Evolutionary conservation across 768 basidiomycete species (phyloP).

Genomic region (Mycena floridula): DNA sequence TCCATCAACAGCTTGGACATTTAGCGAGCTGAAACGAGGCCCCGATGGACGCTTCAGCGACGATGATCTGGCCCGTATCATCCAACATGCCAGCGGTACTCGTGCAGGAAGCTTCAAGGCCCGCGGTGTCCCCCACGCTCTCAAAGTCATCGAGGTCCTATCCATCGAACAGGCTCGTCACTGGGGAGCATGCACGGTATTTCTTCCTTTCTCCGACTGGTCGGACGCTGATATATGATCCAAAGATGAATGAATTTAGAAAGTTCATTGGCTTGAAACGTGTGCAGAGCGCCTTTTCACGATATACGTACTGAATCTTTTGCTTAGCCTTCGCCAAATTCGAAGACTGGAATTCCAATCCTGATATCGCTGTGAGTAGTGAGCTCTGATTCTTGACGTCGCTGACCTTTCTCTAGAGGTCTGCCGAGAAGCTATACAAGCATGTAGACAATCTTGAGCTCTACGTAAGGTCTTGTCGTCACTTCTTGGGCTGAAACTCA

Average conservation of each 20-base stretch:
- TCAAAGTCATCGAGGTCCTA: conserved; percentile 50
- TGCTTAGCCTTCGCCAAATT: conserved; percentile 34
- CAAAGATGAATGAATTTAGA: conserved; percentile 48
- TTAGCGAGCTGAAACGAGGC: conserved; percentile 39
- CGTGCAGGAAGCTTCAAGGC: conserved; percentile 43
- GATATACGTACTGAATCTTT: neutral
- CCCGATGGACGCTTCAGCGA: conserved; percentile 45
- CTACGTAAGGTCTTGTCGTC: conserved; percentile 14
- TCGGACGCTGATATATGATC: neutral
- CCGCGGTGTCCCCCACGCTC: conserved; percentile 37
- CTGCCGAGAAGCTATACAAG: conserved; percentile 26
- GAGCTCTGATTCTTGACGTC: conserved; percentile 6
- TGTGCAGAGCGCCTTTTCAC: conserved; percentile 11
- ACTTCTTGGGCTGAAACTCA: neutral
- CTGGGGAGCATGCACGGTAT: conserved; percentile 47
- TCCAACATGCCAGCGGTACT: conserved; percentile 38
- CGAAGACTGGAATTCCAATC: conserved; percentile 50
- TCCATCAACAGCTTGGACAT: conserved; percentile 40
- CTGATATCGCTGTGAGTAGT: conserved; percentile 38
- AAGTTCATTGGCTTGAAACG: conserved; percentile 41
- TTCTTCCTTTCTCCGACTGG: neutral
- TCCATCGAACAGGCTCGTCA: conserved; percentile 46
- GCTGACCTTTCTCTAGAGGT: conserved; percentile 12
- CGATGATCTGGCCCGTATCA: conserved; percentile 40
- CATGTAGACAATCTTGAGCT: conserved; percentile 34